Conservation (phyloP, 1,139 yeast genomes). For the Schwanniomyces etchellsii region DNA sequence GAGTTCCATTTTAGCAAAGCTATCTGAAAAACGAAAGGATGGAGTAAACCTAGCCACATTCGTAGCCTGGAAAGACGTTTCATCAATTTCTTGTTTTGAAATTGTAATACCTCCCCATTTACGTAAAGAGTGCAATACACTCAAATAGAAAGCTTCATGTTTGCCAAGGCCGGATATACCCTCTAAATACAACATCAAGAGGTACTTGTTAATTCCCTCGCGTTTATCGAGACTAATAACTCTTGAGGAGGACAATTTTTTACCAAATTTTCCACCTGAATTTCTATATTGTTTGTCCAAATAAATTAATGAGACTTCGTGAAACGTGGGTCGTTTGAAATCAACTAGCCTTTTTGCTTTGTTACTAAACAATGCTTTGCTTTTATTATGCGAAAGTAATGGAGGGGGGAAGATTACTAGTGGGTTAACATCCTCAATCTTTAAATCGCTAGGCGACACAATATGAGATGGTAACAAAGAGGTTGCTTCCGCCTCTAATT, state of each 20-base stretch:
- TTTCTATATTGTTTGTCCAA: conserved; percentile 12
- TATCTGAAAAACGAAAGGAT: not conserved
- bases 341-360: conserved; percentile 26
- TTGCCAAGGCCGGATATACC: conserved; percentile 28
- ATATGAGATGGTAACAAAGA: conserved; percentile 11
- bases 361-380: conserved; percentile 18
- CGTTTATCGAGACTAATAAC: conserved; percentile 6
- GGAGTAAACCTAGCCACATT: no score
- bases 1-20: conserved; percentile 1
- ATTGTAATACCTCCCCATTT: conserved; percentile 36
- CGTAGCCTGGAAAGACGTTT: no score
- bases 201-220: conserved; percentile 23
- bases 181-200: conserved; percentile 27
- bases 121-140: conserved; percentile 25
- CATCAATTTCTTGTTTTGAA: no score
- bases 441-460: conserved; percentile 6
- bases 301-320: conserved; percentile 13
- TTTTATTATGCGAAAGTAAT: conserved; percentile 17
- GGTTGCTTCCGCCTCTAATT: conserved; percentile 1
- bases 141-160: conserved; percentile 22
- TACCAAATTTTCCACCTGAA: conserved; percentile 19
- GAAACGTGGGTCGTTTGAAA: conserved; percentile 20
- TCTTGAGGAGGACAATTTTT: conserved; percentile 10
- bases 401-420: conserved; percentile 28
- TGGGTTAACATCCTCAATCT: conserved; percentile 19